Evolutionary conservation across 2,329 filamentous ascomycete genomes (phyloP), one percentile per base, ranked within the genome.

Genomic region (Dothiorella sarmentorum): DNA sequence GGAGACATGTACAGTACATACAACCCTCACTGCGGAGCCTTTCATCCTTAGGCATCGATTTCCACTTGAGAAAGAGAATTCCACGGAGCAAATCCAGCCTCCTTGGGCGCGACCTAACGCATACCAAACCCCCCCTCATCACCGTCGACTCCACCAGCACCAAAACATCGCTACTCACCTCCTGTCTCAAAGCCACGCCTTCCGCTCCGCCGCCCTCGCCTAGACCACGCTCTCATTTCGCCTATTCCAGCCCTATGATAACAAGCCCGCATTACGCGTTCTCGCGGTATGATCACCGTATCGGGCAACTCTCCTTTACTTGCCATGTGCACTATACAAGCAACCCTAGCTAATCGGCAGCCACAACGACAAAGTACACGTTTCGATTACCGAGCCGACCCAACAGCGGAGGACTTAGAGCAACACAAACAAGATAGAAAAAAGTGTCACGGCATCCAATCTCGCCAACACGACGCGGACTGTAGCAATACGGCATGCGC

Each of bases 241-340:
- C 49, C 49, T 53, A 53, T 40, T 52, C n/a, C 33, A 53, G 49
- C 49, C 49, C 49, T 53, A 40, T 40, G 27, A n/a, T 15, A 35
- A 52, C n/a, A 24, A 20, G 20, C 37, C 38, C 11, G 47, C 20
- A 40, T 53, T 26, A 42, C 49, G 49, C 49, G 49, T 53, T 53
- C 49, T 27, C 15, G n/a, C n/a, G 49, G 18, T 31, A 33, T 35
- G 29, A 22, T 7, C 35, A 17, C 35, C 49, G 11, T 37, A 29
- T 53, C 22, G 20, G 49, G 22, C 33, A 31, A 15, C n/a, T 24
- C 22, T 38, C 49, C 49, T 22, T 20, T 35, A 17, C n/a, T 10
- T 9, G 37, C 22, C 43, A 45, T 24, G 26, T 26, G 10, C 13
- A 11, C 11, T 17, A 20, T 27, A 17, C 49, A 18, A 53, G 43